Evolutionary conservation across 2,329 filamentous ascomycete genomes (phyloP).

Genomic region (Fusarium phyllophilum): DNA sequence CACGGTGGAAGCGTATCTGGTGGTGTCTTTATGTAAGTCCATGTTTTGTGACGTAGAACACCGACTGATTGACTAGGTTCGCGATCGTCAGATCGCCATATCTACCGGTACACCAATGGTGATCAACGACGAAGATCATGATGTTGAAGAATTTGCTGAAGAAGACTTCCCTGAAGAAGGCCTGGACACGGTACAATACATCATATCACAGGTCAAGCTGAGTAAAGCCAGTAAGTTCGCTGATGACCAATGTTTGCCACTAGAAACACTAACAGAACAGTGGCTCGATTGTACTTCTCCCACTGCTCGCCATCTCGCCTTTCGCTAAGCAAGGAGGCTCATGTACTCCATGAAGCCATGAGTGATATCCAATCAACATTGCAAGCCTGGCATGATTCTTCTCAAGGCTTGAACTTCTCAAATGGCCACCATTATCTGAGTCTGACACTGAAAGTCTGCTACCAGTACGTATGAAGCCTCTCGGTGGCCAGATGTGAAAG

Average conservation of each 20-base stretch:
- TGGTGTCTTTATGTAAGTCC: constrained; percentile 4
- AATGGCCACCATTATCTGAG: neutral
- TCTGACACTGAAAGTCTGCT: neutral
- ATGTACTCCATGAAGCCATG: accelerated
- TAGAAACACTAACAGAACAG: neutral
- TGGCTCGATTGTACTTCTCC: neutral
- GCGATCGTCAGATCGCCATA: constrained; percentile 5
- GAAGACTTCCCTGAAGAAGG: neutral
- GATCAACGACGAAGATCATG: neutral
- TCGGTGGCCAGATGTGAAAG: too few species aligned
- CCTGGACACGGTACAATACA: neutral
- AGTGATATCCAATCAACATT: neutral
- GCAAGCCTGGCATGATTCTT: neutral
- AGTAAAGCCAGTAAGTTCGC: neutral
- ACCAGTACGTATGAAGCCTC: neutral
- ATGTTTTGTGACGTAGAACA: too few species aligned
- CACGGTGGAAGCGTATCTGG: neutral
- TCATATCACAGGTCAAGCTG: neutral
- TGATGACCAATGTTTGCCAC: neutral
- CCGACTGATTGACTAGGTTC: too few species aligned
- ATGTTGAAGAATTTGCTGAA: neutral
- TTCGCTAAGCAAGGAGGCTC: accelerated
- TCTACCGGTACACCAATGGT: neutral
- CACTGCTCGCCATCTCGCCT: neutral
- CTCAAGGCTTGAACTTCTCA: neutral